phyloP scores from a whole-genome alignment of 1,284 basidiomycete species.

The Ganoderma lucidum region DNA sequence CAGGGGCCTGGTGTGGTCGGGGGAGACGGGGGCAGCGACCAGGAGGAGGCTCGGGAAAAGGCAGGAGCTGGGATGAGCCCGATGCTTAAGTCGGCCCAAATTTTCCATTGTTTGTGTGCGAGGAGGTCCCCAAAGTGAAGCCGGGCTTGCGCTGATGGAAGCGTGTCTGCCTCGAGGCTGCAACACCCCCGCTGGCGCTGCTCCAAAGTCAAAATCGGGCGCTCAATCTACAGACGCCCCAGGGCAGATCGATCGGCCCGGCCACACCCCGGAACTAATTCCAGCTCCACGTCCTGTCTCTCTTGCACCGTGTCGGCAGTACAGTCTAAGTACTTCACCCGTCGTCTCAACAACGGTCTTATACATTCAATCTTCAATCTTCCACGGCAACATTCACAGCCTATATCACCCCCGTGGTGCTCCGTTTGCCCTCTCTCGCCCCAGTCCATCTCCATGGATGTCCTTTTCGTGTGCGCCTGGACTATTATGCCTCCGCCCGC shows the following conservation, averaged over 20 bases:
- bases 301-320: background rate
- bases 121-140: conserved; percentile 30
- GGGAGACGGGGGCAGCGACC: conserved; percentile 19
- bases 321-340: background rate
- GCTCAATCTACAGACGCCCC: conserved; percentile 13
- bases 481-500: conserved; percentile 31
- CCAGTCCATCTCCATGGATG: background rate
- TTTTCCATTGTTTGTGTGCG: conserved; percentile 36
- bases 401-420: conserved; percentile 8
- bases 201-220: conserved; percentile 22
- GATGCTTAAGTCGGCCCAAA: conserved; percentile 26
- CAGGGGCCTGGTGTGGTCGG: conserved; percentile 28
- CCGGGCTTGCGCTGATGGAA: conserved; percentile 19
- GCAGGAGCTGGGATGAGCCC: conserved; percentile 6
- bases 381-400: conserved; percentile 3
- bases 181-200: background rate
- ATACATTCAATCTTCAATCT: background rate
- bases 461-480: conserved; percentile 7
- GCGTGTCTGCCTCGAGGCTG: conserved; percentile 29
- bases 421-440: conserved; percentile 5
- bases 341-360: background rate
- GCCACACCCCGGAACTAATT: conserved; percentile 19
- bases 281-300: background rate
- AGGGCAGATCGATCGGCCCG: conserved; percentile 29
- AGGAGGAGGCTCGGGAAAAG: conserved; percentile 31